Evolutionary conservation across 345 rosid genomes (phyloP).

Genomic region (Litchi chinensis): DNA sequence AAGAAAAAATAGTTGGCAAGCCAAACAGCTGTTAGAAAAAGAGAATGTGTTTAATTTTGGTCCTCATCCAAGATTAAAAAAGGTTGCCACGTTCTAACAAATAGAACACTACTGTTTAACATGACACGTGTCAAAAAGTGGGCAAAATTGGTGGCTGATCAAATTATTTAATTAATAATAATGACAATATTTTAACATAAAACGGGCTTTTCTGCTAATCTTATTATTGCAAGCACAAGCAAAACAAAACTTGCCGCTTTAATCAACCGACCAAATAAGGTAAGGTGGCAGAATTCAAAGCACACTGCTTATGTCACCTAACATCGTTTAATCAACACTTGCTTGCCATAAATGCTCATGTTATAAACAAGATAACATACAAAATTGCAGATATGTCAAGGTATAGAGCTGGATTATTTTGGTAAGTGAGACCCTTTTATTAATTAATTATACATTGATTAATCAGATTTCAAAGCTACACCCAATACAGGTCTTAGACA

Average conservation of each 20-base stretch:
- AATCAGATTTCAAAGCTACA: not conserved
- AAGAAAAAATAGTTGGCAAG: no score
- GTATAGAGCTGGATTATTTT: not conserved
- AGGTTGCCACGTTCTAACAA: conserved; percentile 1
- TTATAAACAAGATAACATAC: conserved; percentile 16
- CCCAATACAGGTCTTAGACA: not conserved
- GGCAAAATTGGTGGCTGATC: not conserved
- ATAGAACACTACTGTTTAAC: not conserved
- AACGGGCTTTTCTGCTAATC: not conserved
- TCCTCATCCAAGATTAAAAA: not conserved
- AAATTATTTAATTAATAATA: not conserved
- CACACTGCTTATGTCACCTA: conserved; percentile 20
- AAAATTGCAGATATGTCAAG: conserved; percentile 19
- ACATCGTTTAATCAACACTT: conserved; percentile 19
- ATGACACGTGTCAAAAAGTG: not conserved
- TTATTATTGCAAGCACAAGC: conserved; percentile 4
- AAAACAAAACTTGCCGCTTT: conserved; percentile 28
- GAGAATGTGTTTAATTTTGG: not conserved
- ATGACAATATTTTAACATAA: not conserved
- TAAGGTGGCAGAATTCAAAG: conserved; percentile 24
- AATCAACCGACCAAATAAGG: conserved; percentile 25
- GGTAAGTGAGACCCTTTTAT: no score
- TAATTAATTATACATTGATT: no score
- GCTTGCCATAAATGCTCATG: conserved; percentile 29
- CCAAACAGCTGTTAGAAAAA: not conserved